phyloP scores from a whole-genome alignment of 495 filamentous ascomycete genomes.

The Parachaetomium inaequale region DNA sequence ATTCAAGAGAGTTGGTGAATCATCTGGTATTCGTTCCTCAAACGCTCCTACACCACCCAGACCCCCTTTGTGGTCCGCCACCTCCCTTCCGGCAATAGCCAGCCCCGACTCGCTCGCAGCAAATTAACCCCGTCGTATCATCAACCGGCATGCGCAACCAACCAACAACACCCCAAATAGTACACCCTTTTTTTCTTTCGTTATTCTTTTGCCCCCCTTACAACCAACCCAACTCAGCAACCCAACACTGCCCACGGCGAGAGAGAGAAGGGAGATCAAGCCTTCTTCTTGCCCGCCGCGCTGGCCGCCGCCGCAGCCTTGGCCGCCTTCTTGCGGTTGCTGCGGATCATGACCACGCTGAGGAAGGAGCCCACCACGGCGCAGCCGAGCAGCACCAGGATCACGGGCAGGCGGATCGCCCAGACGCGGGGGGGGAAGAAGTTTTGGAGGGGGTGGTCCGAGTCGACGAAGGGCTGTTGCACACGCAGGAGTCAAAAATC shows the following conservation, averaged over 20 bases:
- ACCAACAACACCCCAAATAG: background rate
- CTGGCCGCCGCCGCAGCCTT: conserved; percentile 73
- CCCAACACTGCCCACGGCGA: too few relatives aligned
- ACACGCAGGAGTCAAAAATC: background rate
- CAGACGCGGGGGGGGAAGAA: conserved; percentile 97
- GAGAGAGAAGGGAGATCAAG: conserved; percentile 17
- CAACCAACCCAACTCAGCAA: background rate
- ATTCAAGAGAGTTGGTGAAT: background rate
- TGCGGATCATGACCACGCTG: conserved; percentile 96
- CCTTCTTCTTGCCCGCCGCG: conserved; percentile 49
- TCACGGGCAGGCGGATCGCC: conserved; percentile 97
- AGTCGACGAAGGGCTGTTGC: conserved; percentile 88
- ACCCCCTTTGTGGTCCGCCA: background rate
- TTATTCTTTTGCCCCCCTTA: background rate
- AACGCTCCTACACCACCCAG: background rate
- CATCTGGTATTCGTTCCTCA: background rate
- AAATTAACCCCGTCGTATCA: background rate
- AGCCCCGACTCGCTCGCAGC: background rate
- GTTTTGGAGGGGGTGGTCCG: conserved; percentile 85
- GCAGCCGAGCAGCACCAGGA: conserved; percentile 84
- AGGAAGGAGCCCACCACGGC: conserved; percentile 96
- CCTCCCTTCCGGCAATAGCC: background rate
- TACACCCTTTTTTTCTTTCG: background rate
- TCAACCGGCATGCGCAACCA: background rate
- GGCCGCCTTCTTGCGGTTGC: conserved; percentile 93